Base-by-base conservation (phyloP, 352 stramenopile species). In the Phytopythium sindhum region DNA sequence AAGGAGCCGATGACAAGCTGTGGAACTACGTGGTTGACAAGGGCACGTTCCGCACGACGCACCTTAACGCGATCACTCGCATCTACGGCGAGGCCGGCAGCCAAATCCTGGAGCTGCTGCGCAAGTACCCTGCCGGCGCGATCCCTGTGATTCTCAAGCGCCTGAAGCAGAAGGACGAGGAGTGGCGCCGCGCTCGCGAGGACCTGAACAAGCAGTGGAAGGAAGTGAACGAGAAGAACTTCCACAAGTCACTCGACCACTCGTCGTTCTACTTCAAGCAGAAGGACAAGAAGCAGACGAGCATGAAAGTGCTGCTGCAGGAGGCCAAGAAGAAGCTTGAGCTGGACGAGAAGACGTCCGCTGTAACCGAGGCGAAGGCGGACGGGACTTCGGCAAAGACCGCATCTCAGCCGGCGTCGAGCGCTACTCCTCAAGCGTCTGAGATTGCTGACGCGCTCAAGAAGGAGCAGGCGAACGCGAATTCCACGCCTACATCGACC, bases 201-300 rank as follows among this genome's bases (percentile, higher is more conserved):
- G 84, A 98, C 63, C 64, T 99, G 31, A 99, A 99, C 75, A 96
- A 96, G 60, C 88, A 94, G 63, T 99, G 97, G 97, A 98, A 98
- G 74, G 95, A 98, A 56, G 81, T 99, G 52, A 96, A 98, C 60
- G 95, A 99, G 68, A 89, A 95, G 61, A 99, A 99, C 67, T 99
- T 99, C 70, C 97, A 99, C 80, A 99, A 98, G 74, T 98, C 88
- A 51, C 81, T 99, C 23, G 98, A 99, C 73, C 97, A 99, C 74
- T 98, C 97, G 28, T 98, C 95, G 35, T 98, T 99, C 62, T 99
- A 99, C 72, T 99, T 99, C 78, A 97, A 98, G 72, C 94, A 98
- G 54, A 97, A 93, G 60, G 98, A 99, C 74, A 99, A 99, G 82
- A 97, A 98, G 67, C 89, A 94, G 21, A 98, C 94, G 37, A 97